Percentiles rank a stretch among this genome's conserved stretches.
Conservation (phyloP, 257 asterid genomes). For the Agastache rugosa region DNA sequence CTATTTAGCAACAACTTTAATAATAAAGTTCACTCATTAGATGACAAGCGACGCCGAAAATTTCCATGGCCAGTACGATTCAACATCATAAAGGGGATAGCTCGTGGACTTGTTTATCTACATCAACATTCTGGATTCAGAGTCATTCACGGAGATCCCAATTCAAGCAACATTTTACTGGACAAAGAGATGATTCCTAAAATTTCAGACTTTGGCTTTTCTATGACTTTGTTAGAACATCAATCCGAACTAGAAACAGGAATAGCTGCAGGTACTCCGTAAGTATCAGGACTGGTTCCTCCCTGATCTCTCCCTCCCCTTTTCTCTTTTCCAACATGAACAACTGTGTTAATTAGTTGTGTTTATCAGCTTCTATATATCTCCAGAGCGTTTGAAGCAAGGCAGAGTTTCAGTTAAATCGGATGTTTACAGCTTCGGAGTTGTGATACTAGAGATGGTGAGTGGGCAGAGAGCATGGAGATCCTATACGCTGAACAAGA, state of each 20-base stretch:
- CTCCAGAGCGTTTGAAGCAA: constrained; percentile 29
- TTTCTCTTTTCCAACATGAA: background rate
- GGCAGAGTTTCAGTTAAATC: constrained; percentile 32
- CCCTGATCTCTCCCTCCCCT: background rate
- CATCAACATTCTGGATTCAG: constrained; percentile 32
- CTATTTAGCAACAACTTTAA: too few species aligned
- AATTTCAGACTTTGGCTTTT: constrained; percentile 31
- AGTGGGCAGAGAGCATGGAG: constrained; percentile 25
- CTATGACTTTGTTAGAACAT: constrained; percentile 22
- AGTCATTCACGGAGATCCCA: constrained; percentile 31
- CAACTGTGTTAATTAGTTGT: background rate
- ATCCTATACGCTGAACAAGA: background rate
- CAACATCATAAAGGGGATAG: constrained; percentile 38
- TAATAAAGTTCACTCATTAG: background rate
- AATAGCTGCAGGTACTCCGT: constrained; percentile 20
- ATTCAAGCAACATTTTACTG: constrained; percentile 34
- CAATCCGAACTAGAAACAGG: constrained; percentile 19
- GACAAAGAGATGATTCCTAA: constrained; percentile 39
- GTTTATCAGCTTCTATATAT: constrained; percentile 30
- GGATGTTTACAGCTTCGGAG: constrained; percentile 39
- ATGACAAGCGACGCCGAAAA: background rate
- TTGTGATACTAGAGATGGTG: constrained; percentile 36
- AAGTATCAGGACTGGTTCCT: background rate
- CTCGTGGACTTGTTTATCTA: constrained; percentile 38
- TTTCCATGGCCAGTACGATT: constrained; percentile 37